Base-by-base conservation (phyloP, 768 basidiomycete species). In the Pisolithus microcarpus region DNA sequence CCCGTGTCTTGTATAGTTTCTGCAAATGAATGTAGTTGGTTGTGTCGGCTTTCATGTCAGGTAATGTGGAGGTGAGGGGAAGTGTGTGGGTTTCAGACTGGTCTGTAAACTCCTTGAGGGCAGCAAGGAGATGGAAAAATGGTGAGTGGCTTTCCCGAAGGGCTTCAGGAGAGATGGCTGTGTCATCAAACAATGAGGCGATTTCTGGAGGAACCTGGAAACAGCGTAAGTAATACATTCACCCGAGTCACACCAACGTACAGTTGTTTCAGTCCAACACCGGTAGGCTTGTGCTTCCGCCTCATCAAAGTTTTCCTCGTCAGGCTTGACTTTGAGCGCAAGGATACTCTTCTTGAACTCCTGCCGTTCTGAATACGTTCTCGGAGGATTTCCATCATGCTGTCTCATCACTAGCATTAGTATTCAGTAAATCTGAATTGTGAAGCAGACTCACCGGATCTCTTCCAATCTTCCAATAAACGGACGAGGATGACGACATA, bases 251-350 rank as follows among this genome's bases (percentile, higher is more conserved):
- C n/a, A 21, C 2, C 13, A n/a, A 21, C 58, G 15, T 49, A 77
- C 78, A 42, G 69, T 71, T 19, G 78, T 77, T 48, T 72, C 72
- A 0, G 80, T 80, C 84, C 83, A 93, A 49, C 79, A 79, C 24
- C 88, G 82, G 65, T 89, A 94, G 0, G 87, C 90, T 63, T 96
- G 89, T 7, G 85, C 76, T 60, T 87, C 79, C 2, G 94, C 95
- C 67, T 98, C 95, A 53, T 96, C 95, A 63, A 93, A 93, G 69
- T 98, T 99, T 73, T 99, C 96, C 63, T 98, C 92, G 62, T 99
- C 96, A 0, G 69, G 58, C 60, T 91, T 91, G 51, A 77, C 62
- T 59, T 84, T 82, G 74, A 84, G 79, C 1, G 70, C 70, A n/a
- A 73, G 67, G 40, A 98, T 70, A 3, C 49, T 50, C 31, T 77